Conservation (phyloP, 2,329 filamentous ascomycete genomes). For the Fusarium torulosum region DNA sequence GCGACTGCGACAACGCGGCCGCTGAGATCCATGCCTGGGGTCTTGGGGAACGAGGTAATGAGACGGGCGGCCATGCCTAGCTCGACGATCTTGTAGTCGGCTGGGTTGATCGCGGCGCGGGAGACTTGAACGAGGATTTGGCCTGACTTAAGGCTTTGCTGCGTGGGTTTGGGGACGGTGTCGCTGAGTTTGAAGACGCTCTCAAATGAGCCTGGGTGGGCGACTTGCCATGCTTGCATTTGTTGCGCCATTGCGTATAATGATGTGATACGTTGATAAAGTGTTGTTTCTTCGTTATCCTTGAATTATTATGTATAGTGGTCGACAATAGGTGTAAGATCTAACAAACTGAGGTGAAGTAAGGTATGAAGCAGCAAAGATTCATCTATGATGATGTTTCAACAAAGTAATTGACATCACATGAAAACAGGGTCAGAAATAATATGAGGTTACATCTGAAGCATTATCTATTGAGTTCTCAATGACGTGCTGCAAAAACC, state of each 20-base stretch:
- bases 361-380: neutral
- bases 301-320: neutral
- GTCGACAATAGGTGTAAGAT: neutral
- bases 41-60: conserved; percentile 54
- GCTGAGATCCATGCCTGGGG: conserved; percentile 64
- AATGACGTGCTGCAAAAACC: conserved; percentile 32
- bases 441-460: neutral
- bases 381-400: neutral
- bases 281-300: neutral
- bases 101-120: conserved; percentile 61
- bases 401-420: neutral
- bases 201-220: conserved; percentile 45
- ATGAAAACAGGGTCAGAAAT: neutral
- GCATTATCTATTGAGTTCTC: neutral
- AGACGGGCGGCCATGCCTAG: conserved; percentile 54
- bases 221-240: conserved; percentile 51
- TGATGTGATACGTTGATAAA: neutral
- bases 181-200: conserved; percentile 43
- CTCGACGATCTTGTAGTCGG: conserved; percentile 63
- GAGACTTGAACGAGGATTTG: conserved; percentile 60
- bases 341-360: neutral
- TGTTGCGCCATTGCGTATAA: conserved; percentile 15
- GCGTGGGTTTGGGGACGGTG: conserved; percentile 33
- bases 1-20: conserved; percentile 60
- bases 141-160: conserved; percentile 41